Conservation (phyloP, 805 yeast species). For the Starmerella geochares region DNA sequence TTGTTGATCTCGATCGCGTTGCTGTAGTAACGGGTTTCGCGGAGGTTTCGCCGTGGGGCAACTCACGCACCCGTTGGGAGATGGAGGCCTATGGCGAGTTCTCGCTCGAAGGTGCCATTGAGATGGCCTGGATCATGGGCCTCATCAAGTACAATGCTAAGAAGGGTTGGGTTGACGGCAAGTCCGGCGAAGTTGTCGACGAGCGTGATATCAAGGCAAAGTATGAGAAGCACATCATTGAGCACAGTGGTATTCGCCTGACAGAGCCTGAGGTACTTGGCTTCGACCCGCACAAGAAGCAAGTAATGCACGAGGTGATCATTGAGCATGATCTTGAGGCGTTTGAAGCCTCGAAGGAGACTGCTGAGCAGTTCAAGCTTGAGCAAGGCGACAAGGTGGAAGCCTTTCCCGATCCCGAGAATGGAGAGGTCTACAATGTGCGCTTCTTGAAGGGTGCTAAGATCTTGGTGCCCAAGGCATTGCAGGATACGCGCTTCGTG, state of each 20-base stretch:
- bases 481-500: constrained; percentile 45
- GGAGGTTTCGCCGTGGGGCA: constrained; percentile 99
- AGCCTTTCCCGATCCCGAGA: constrained; percentile 73
- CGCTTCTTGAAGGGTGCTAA: constrained; percentile 86
- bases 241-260: constrained; percentile 92
- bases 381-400: constrained; percentile 94
- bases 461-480: constrained; percentile 81
- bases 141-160: constrained; percentile 92
- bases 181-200: constrained; percentile 84
- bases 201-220: constrained; percentile 87
- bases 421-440: constrained; percentile 80
- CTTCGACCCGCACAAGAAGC: constrained; percentile 89
- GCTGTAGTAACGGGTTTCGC: constrained; percentile 96
- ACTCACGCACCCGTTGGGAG: constrained; percentile 98
- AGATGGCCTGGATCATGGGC: constrained; percentile 99
- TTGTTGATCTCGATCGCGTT: constrained; percentile 83
- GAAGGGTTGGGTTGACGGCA: constrained; percentile 97
- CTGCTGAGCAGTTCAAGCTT: constrained; percentile 86
- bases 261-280: constrained; percentile 96
- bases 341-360: constrained; percentile 87
- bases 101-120: constrained; percentile 94
- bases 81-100: constrained; percentile 94
- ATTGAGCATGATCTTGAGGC: constrained; percentile 94
- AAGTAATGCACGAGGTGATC: constrained; percentile 87
- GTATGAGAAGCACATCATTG: constrained; percentile 80